Conservation (phyloP, 345 rosid species). For the Rhodomyrtus tomentosa region DNA sequence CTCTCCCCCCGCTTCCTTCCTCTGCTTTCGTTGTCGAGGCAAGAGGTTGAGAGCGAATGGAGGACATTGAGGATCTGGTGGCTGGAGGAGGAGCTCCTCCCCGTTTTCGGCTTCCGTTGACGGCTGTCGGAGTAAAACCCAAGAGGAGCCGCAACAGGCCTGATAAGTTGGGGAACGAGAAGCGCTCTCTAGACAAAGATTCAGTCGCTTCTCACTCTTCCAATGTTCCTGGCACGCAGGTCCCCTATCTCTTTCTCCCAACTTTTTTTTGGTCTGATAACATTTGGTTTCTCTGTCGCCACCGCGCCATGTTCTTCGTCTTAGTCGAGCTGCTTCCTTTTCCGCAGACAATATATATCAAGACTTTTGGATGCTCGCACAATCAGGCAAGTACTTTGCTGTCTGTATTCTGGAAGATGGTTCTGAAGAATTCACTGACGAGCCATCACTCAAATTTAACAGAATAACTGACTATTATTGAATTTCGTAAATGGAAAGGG, state of each 20-base stretch:
- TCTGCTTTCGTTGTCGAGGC: not conserved
- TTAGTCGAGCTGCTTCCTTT: not conserved
- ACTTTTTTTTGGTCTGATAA: not conserved
- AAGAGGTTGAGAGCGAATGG: constrained; percentile 26
- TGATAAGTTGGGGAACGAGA: constrained; percentile 11
- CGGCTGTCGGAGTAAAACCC: constrained; percentile 34
- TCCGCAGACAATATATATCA: constrained; percentile 59
- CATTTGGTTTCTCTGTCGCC: not conserved
- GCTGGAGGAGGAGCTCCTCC: constrained; percentile 42
- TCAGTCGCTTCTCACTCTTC: constrained; percentile 19
- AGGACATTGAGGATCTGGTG: constrained; percentile 80
- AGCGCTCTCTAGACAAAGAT: constrained; percentile 12
- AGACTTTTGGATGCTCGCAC: constrained; percentile 97
- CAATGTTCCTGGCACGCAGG: constrained; percentile 81
- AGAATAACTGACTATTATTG: not conserved
- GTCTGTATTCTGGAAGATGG: not conserved
- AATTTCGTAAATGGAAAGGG: not conserved
- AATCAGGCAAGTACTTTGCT: constrained; percentile 48
- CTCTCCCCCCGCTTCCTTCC: not conserved
- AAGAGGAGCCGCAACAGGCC: not conserved
- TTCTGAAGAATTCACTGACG: not conserved
- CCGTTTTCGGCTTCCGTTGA: constrained; percentile 63
- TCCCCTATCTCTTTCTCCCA: constrained; percentile 1
- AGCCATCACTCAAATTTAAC: not conserved
- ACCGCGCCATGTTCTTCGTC: not conserved